A percentile compares a stretch with the other conserved stretches of the same genome.
These are phyloP conservation scores for Irpex sp. DNA, from an alignment of 1,284 basidiomycete genomes.

Conservation along the genomic window DNA sequence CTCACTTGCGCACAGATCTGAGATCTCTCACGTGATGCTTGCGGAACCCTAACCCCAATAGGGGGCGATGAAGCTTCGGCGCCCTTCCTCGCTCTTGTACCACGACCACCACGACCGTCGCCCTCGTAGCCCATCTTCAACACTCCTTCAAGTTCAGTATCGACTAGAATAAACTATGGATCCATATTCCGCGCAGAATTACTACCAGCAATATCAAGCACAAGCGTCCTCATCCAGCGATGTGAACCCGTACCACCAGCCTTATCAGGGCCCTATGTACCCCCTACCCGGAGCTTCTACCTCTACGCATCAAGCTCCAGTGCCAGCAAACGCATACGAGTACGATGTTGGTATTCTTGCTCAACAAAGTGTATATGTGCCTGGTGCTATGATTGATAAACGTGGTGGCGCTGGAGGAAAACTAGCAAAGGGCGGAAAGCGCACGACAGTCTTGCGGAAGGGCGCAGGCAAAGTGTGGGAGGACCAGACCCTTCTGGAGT, in stretches of 20 bases:
- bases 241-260: conserved; percentile 72
- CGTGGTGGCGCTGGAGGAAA: conserved; percentile 79
- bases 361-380: conserved; percentile 84
- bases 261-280: conserved; percentile 70
- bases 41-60: background rate
- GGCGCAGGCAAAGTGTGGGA: conserved; percentile 97
- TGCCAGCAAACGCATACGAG: conserved; percentile 84
- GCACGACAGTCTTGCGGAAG: conserved; percentile 91
- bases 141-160: background rate
- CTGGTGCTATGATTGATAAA: conserved; percentile 85
- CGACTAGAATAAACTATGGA: background rate
- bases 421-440: conserved; percentile 84
- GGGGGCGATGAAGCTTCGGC: background rate
- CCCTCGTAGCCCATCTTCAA: background rate
- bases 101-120: conserved; percentile 1
- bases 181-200: conserved; percentile 30
- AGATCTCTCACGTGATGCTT: conserved; percentile 10
- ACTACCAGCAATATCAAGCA: conserved; percentile 41
- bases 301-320: conserved; percentile 68
- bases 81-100: background rate
- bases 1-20: conserved; percentile 3
- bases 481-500: conserved; percentile 93
- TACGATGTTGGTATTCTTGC: conserved; percentile 84
- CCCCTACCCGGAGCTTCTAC: conserved; percentile 54
- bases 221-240: conserved; percentile 47